These are phyloP conservation scores for Neospora caninum DNA, from an alignment of 169 alveolate species.

Conservation along the genomic window DNA sequence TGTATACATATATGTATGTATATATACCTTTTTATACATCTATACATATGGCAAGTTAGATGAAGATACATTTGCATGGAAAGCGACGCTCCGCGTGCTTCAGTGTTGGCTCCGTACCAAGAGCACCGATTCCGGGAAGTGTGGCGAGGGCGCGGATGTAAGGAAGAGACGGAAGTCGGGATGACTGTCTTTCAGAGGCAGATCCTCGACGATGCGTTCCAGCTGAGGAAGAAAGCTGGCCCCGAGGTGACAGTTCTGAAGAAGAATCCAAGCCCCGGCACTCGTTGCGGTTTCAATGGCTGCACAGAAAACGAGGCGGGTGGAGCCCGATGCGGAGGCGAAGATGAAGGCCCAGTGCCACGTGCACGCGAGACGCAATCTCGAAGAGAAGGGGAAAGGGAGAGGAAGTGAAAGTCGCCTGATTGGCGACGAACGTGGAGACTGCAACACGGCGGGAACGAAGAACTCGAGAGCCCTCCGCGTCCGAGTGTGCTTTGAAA, in stretches of 20 bases:
- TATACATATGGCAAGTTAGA: neutral
- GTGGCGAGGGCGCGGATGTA: conserved; percentile 90
- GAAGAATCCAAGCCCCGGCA: conserved; percentile 93
- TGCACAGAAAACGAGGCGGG: neutral
- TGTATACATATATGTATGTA: neutral
- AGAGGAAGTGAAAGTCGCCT: no score
- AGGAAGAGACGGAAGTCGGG: conserved; percentile 88
- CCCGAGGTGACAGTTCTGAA: conserved; percentile 95
- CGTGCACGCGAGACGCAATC: no score
- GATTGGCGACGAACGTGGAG: no score
- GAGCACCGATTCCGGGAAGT: conserved; percentile 81
- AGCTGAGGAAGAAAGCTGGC: conserved; percentile 92
- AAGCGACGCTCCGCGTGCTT: neutral
- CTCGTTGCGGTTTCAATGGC: conserved; percentile 86
- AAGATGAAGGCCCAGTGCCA: no score
- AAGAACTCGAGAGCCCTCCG: no score
- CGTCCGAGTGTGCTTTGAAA: no score
- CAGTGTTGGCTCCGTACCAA: conserved; percentile 42
- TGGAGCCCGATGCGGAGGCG: no score
- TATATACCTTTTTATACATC: neutral
- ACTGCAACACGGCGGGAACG: no score
- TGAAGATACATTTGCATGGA: neutral
- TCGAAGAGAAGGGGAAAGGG: no score
- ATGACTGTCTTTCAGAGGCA: conserved; percentile 55
- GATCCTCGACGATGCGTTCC: conserved; percentile 87